Evolutionary conservation across 2,329 filamentous ascomycete species (phyloP).

Genomic region (Aspergillus pseudoviridinutans): DNA sequence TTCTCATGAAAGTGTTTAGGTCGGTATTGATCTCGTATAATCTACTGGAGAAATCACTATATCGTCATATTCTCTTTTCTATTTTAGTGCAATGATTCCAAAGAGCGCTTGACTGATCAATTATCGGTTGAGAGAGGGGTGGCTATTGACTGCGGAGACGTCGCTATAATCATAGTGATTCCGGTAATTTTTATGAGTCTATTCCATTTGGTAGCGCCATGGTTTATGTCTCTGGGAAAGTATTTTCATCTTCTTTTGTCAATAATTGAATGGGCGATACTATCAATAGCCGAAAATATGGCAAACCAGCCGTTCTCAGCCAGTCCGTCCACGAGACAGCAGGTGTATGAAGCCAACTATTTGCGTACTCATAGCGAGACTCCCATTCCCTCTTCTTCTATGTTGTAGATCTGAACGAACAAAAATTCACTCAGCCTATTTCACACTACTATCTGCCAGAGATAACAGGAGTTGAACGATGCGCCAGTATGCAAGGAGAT

Average conservation of each 20-base stretch:
- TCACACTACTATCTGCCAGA: slow-evolving; percentile 5
- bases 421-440: not conserved
- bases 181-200: not conserved
- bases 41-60: not conserved
- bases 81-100: not conserved
- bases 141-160: not conserved
- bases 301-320: not conserved
- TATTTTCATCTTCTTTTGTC: not conserved
- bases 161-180: not conserved
- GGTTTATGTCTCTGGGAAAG: not conserved
- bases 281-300: not conserved
- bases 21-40: not conserved
- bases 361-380: not conserved
- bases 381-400: not conserved
- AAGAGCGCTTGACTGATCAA: not conserved
- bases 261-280: not conserved
- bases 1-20: not conserved
- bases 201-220: not conserved
- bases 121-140: not conserved
- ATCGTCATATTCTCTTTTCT: not conserved
- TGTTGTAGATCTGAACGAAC: not conserved
- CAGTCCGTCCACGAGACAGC: not conserved
- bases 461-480: slow-evolving; percentile 3
- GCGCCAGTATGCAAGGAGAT: not conserved
- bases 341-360: not conserved